phyloP scores from a whole-genome alignment of 2,329 filamentous ascomycete genomes.

The Talaromyces sp. region DNA sequence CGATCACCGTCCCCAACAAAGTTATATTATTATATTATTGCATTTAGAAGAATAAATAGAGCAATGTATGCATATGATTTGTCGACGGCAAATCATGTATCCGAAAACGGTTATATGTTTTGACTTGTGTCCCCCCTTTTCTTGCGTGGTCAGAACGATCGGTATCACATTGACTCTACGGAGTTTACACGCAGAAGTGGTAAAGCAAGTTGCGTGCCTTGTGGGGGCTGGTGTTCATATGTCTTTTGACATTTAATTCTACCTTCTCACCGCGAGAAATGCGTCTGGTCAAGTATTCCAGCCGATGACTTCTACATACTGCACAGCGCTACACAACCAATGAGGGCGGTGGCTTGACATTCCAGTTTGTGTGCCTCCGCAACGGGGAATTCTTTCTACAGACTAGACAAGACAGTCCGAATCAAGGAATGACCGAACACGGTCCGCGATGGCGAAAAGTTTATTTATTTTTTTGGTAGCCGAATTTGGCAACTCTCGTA shows the following conservation, averaged over 20 bases:
- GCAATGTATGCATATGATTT: not conserved
- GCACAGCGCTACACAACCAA: not conserved
- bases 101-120: conserved; percentile 3
- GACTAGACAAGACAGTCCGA: not conserved
- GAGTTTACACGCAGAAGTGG: not conserved
- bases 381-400: conserved; percentile 3
- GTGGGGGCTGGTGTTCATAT: not conserved
- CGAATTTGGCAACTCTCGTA: not conserved
- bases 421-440: not conserved
- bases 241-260: not conserved
- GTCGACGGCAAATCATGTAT: not conserved
- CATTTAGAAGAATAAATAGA: not conserved
- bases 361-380: not conserved
- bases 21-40: not conserved
- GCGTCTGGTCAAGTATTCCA: not conserved
- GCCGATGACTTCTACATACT: not conserved
- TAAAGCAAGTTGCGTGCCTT: not conserved
- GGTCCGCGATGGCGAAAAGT: not conserved
- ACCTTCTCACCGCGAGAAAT: not conserved
- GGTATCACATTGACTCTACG: not conserved
- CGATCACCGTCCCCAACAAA: not conserved
- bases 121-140: not conserved
- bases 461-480: not conserved
- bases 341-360: not conserved
- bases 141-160: not conserved